Evolutionary conservation across 2,329 filamentous ascomycete genomes (phyloP).

Genomic region (Xylariaceae sp.): DNA sequence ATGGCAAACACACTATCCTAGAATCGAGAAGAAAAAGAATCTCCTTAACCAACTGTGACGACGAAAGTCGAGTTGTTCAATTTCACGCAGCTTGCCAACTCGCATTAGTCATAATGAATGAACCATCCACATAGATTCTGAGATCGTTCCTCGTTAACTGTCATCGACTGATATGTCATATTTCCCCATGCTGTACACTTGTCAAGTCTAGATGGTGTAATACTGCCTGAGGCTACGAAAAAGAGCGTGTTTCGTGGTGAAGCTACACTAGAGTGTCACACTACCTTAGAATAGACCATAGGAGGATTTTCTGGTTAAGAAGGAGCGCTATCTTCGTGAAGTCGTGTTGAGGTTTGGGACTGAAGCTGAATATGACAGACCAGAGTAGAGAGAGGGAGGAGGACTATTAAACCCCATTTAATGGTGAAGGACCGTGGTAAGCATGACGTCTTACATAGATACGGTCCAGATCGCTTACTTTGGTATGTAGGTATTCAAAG

Average conservation of each 20-base stretch:
- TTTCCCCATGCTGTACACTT: slow-evolving; percentile 17
- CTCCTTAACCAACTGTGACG: slow-evolving; percentile 8
- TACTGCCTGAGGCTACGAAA: slow-evolving; percentile 7
- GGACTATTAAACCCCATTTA: background rate
- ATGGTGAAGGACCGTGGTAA: background rate
- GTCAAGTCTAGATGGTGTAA: slow-evolving; percentile 8
- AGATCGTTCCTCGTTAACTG: slow-evolving; percentile 8
- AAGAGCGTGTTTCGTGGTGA: slow-evolving; percentile 1
- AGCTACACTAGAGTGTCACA: slow-evolving; percentile 4
- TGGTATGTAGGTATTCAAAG: slow-evolving; percentile 7
- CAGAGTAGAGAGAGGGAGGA: background rate
- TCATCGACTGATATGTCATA: slow-evolving; percentile 30
- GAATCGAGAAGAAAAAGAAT: slow-evolving; percentile 1
- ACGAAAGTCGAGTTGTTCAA: slow-evolving; percentile 5
- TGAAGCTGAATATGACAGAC: background rate
- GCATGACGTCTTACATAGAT: background rate
- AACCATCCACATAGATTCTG: slow-evolving; percentile 24
- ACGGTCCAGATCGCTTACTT: slow-evolving; percentile 8
- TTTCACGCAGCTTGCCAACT: slow-evolving; percentile 34
- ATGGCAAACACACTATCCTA: slow-evolving; percentile 18
- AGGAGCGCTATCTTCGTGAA: background rate
- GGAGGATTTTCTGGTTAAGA: background rate
- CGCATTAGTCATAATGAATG: slow-evolving; percentile 28
- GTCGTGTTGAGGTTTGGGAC: background rate
- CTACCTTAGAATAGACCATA: background rate